Base-by-base conservation (phyloP, 2,329 filamentous ascomycete genomes). In the Pseudopithomyces maydicus region DNA sequence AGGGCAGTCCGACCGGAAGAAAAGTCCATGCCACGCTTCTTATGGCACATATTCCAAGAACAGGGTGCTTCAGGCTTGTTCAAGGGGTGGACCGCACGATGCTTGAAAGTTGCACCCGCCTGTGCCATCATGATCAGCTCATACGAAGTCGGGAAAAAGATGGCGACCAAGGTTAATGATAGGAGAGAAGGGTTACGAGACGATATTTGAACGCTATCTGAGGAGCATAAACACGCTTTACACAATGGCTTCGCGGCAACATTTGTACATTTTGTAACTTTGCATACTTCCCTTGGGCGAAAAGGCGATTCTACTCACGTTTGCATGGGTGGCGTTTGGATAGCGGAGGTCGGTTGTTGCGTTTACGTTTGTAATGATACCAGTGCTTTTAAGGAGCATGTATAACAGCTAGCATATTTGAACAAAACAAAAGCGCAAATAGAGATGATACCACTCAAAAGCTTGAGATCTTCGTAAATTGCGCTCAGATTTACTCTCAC, bases 81-180 rank as follows among this genome's bases (percentile, higher is more conserved):
- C 85, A 90, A 84, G 67, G 95, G 95, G 42, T 97, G 93, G 91
- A 89, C 92, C 22, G 92, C 95, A 0, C 84, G 95, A 38, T 96
- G 92, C 64, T 81, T 98, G 58, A 98, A 98, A 75, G 93, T 99
- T 5, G 94, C 95, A 1, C 95, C 95, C 1, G 92, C 94, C 0
- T 99, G 95, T 77, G 95, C 95, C 26, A 98, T 99, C 73, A 99
- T 99, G 95, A 98, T 99, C 73, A 96, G 91, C 73, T 97, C 90
- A 73, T 99, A 98, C 75, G 95, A 99, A 77, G 85, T 98, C 36
- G 93, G 95, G 49, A 99, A 99, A 82, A 89, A 90, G 75, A 88
- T 90, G 73, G 96, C 96, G 33, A 83, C 87, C 52, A 84, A 85
- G 11, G 86, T 91, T 48, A 97, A 98, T 64, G 83, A 87, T 66